Conservation (phyloP, 306 rosid species). For the Amphicarpaea edgeworthii region DNA sequence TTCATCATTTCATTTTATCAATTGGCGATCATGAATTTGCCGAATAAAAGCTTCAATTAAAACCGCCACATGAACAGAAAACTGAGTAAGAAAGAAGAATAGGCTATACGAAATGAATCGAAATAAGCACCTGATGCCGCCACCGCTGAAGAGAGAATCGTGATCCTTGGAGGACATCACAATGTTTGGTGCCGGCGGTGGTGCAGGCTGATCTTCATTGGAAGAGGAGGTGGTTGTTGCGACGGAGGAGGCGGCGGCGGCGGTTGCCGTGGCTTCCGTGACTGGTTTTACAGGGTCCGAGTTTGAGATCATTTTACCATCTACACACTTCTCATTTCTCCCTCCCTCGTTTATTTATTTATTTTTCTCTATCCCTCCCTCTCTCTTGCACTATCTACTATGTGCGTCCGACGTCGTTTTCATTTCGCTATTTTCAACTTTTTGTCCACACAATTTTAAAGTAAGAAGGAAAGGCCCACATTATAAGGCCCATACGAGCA, state of each 20-base stretch:
- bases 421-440: background rate
- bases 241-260: background rate
- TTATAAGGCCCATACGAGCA: background rate
- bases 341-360: background rate
- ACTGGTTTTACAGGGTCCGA: conserved; percentile 23
- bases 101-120: background rate
- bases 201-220: conserved; percentile 39
- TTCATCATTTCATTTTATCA: background rate
- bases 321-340: conserved; percentile 20
- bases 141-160: conserved; percentile 76
- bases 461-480: background rate
- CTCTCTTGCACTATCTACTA: background rate
- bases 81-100: background rate
- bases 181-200: conserved; percentile 45
- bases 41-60: conserved; percentile 1
- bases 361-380: no score
- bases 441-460: background rate
- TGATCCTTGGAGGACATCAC: conserved; percentile 70
- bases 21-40: background rate
- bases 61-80: background rate
- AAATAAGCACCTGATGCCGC: conserved; percentile 71
- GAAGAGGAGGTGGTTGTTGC: background rate
- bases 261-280: conserved; percentile 12
- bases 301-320: conserved; percentile 49
- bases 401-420: background rate